These are phyloP conservation scores for Elsinoe arachidis DNA, from an alignment of 2,329 filamentous ascomycete species.

Conservation along the genomic window DNA sequence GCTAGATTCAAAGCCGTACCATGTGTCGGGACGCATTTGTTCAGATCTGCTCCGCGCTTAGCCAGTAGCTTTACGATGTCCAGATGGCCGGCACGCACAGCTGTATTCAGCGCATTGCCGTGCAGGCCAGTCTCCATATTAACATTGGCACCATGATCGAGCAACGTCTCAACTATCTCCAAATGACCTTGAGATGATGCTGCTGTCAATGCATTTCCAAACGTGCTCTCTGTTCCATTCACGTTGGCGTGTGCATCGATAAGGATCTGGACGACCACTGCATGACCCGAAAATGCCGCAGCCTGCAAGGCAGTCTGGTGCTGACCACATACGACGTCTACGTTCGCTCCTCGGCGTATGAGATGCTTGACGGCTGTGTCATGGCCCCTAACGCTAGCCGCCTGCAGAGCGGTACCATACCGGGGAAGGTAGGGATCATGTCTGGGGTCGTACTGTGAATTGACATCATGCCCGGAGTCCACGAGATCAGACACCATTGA, in stretches of 20 bases:
- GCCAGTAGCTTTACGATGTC: conserved; percentile 16
- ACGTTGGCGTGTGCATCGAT: conserved; percentile 19
- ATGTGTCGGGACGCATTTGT: conserved; percentile 12
- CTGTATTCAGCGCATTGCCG: conserved; percentile 15
- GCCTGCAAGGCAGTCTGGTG: conserved; percentile 21
- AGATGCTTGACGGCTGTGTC: neutral
- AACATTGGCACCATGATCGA: conserved; percentile 17
- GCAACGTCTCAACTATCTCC: conserved; percentile 15
- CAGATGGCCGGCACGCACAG: conserved; percentile 13
- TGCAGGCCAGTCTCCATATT: conserved; percentile 8
- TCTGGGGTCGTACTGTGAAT: neutral
- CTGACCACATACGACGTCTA: conserved; percentile 12
- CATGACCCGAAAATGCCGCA: conserved; percentile 16
- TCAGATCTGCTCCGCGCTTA: conserved; percentile 13
- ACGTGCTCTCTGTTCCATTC: conserved; percentile 11
- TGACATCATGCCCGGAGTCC: neutral
- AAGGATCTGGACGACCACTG: conserved; percentile 13
- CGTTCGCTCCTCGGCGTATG: conserved; percentile 11
- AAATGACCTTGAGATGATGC: conserved; percentile 13
- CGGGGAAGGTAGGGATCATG: neutral
- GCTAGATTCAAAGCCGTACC: conserved; percentile 14
- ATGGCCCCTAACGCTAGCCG: neutral
- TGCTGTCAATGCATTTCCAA: conserved; percentile 13
- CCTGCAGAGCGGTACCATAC: neutral
- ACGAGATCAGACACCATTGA: neutral